Evolutionary conservation across 2,329 filamentous ascomycete genomes (phyloP), one percentile per base, ranked within the genome.

Genomic region (Aurifilum marmelostoma): DNA sequence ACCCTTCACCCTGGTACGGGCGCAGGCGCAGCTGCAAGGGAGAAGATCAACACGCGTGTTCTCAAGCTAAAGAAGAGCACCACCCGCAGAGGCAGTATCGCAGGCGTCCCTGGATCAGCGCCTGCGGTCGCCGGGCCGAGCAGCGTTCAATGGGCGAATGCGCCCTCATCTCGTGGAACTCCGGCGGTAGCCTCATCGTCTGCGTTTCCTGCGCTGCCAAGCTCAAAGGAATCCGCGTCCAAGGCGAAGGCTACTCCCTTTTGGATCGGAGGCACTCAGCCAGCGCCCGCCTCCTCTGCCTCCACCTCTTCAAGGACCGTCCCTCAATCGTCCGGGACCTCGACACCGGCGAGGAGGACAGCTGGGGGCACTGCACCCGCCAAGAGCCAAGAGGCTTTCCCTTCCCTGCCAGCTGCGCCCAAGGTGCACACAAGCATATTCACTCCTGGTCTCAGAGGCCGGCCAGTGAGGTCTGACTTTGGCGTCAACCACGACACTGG

Each of bases 341-440:
- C 65, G 6, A 63, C 62, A 24, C 68, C 70, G 1, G 60, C 64
- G 1, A 65, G 65, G 41, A 50, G 65, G 37, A 67, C 65, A 66
- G 67, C 43, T 54, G 41, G 61, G 12, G 61, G 60, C 62, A 27
- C 61, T 67, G 54, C 11, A 7, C 68, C 73, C n/a, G 68, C 70
- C 34, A 76, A 75, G 39, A 79, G 77, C 61, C 80, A 81, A 59
- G 91, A 94, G 71, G 88, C 89, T 0, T 97, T 97, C 79, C 95
- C 94, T 0, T 90, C 93, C 1, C 84, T 97, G 0, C 94, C 94
- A 0, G 85, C 89, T 0, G 94, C 93, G 1, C 86, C 92, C 0
- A 97, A 90, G 75, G 86, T 87, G 3, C 82, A 83, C 56, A 88
- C 86, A 1, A 88, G 86, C 0, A 88, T 90, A 59, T 89, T 89